phyloP scores from a whole-genome alignment of 2,329 filamentous ascomycete species.

The Aulographum hederae region DNA sequence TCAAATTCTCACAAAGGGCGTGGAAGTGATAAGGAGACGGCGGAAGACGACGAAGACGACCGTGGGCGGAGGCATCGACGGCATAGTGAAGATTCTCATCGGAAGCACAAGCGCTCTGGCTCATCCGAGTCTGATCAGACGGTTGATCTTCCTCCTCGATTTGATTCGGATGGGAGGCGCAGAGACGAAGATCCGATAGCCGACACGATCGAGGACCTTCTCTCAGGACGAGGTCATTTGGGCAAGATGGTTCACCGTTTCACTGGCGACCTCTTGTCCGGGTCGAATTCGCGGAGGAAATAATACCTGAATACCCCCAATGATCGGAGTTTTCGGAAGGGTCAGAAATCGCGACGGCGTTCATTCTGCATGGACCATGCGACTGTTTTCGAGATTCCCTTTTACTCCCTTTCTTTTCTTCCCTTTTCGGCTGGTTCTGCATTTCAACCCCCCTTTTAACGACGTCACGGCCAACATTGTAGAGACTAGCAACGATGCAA shows the following conservation, averaged over 20 bases:
- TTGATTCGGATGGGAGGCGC: slow-evolving; percentile 3
- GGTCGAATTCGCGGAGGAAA: slow-evolving; percentile 4
- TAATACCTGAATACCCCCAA: too few species aligned
- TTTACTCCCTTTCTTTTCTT: too few species aligned
- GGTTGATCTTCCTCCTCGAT: slow-evolving; percentile 6
- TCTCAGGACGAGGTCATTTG: slow-evolving; percentile 17
- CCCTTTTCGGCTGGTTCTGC: too few species aligned
- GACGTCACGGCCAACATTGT: too few species aligned
- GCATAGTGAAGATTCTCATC: neutral
- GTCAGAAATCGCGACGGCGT: too few species aligned
- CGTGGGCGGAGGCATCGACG: neutral
- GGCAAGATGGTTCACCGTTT: slow-evolving; percentile 2
- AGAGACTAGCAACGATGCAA: too few species aligned
- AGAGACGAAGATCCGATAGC: slow-evolving; percentile 3
- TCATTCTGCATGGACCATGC: too few species aligned
- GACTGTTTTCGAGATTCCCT: too few species aligned
- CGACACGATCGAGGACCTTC: slow-evolving; percentile 60
- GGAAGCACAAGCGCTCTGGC: neutral
- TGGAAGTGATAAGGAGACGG: neutral
- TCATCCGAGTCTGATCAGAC: slow-evolving; percentile 3
- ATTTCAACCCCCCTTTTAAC: too few species aligned
- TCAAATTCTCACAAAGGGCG: slow-evolving; percentile 1
- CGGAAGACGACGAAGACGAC: slow-evolving; percentile 1
- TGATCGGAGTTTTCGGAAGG: too few species aligned
- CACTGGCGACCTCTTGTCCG: neutral